Evolutionary conservation across 176 grass and related monocot species (phyloP), one percentile per base, ranked within the genome.

Genomic region (Aegilops tauschii): DNA sequence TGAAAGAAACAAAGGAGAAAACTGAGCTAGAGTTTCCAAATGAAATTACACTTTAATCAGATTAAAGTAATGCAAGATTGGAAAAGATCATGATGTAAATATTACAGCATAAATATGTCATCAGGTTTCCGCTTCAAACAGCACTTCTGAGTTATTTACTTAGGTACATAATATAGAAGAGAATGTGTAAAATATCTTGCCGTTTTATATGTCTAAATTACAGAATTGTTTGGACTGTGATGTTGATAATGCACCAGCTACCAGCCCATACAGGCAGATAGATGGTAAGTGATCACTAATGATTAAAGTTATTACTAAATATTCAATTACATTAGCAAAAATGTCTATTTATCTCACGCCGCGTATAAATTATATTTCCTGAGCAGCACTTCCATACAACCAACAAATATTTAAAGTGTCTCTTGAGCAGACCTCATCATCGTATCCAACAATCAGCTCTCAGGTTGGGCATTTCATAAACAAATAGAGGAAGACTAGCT

Each of bases 1-100:
- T 84, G 10, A 80, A 92, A 62, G 39, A 73, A 80, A 39, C 31
- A 76, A 82, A 34, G 21, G 29, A 80, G 27, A 39, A 29, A 62
- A 42, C 3, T 83, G 18, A 78, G 59, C 75, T 68, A 74, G 47
- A 89, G 29, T 29, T 76, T 83, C 63, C 21, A 9, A 62, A 3
- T 20, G 79, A 82, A 62, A 7, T 69, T 63, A 61, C 36, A 70
- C 4, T 68, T 18, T 67, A 20, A 76, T 80, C 16, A 28, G 68
- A 58, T 61, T 49, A 39, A 61, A 28, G 61, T 66, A 70, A 34
- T 63, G 63, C 4, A 10, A 83, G 9, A 87, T 27, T 72, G 9
- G 69, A 87, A 78, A 78, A 25, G 25, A 65, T 27, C 44, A 67
- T 21, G 73, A 47, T 10, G 70, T 32, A 79, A 78, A 83, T 32